Evolutionary conservation across 2,329 filamentous ascomycete genomes (phyloP).

Genomic region (Alternaria gansuensis): DNA sequence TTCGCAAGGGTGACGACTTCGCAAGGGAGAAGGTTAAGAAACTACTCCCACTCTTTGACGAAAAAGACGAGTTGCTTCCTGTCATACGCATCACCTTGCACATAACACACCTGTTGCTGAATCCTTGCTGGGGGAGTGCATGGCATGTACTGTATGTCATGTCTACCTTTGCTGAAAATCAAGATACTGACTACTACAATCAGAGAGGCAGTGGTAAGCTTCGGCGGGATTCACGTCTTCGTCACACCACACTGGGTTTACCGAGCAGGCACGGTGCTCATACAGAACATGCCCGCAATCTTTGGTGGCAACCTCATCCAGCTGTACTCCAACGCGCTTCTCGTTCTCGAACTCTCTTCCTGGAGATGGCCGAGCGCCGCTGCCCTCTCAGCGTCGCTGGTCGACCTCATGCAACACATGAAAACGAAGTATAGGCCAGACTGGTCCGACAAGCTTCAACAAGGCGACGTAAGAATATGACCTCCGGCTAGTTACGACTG

Average conservation of each 20-base stretch:
- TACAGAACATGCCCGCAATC: conserved; percentile 45
- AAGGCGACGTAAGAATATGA: conserved; percentile 44
- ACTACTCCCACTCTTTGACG: conserved; percentile 40
- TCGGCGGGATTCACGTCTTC: conserved; percentile 44
- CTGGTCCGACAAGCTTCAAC: conserved; percentile 40
- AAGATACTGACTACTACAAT: conserved; percentile 14
- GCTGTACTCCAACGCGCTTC: conserved; percentile 48
- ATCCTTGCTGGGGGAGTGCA: conserved; percentile 46
- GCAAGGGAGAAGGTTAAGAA: conserved; percentile 34
- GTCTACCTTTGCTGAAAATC: background rate
- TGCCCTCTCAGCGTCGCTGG: conserved; percentile 39
- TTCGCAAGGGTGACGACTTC: conserved; percentile 42
- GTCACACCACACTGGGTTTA: conserved; percentile 51
- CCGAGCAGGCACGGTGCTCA: conserved; percentile 43
- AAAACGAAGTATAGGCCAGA: conserved; percentile 41
- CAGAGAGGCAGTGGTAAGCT: conserved; percentile 45
- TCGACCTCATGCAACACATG: conserved; percentile 47
- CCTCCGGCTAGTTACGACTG: conserved; percentile 11
- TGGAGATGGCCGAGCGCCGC: conserved; percentile 50
- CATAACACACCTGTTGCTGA: conserved; percentile 46
- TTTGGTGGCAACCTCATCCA: conserved; percentile 46
- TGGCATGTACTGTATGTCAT: conserved; percentile 36
- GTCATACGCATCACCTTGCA: conserved; percentile 43
- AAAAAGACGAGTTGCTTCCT: conserved; percentile 36
- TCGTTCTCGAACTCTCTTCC: conserved; percentile 46